Base-by-base conservation (phyloP, 805 yeast species). In the Candida maltosa region DNA sequence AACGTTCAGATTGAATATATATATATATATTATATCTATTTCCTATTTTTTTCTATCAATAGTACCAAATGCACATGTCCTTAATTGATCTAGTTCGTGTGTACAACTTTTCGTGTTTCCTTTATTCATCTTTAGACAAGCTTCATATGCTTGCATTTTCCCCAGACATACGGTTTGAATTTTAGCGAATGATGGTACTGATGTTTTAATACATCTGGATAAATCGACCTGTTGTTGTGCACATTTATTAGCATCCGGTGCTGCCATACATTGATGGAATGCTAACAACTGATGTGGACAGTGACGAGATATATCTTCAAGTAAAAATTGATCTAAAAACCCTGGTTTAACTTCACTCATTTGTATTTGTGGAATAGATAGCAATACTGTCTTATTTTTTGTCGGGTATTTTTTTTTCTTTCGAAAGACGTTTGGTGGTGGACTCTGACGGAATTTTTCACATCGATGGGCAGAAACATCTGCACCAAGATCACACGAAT, bases 211-310 rank as follows among this genome's bases (percentile, higher is more conserved):
- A 56, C 95, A 86, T 14, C 49, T 46, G 12, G 86, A 72, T 24
- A 86, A 65, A 14, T 66, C 68, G 26, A 58, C 55, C 56, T 84
- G 94, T 43, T 79, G 73, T 26, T 53, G 54, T 0, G 60, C 54
- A 51, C 95, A 86, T 39, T 65, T 61, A 14, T 57, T 49, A 16
- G 72, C 69, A 42, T 67, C 65, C 26, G 80, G 80, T 19, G 64
- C 67, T 23, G 77, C 58, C 56, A 86, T 73, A 52, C 95, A 86
- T 48, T 76, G 77, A 56, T 86, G 91, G 56, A 81, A 86, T 18
- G 71, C 75, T 38, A 85, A 60, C 45, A 86, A 85, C 49, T 78
- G 73, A 41, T 75, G 78, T 0, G 94, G 93, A 54, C 95, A 86
- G 50, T 70, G 65, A 36, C 76, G 72, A 10, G 94, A 88, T 38